Base-by-base conservation (phyloP, 768 basidiomycete species). In the Mycena polygramma region DNA sequence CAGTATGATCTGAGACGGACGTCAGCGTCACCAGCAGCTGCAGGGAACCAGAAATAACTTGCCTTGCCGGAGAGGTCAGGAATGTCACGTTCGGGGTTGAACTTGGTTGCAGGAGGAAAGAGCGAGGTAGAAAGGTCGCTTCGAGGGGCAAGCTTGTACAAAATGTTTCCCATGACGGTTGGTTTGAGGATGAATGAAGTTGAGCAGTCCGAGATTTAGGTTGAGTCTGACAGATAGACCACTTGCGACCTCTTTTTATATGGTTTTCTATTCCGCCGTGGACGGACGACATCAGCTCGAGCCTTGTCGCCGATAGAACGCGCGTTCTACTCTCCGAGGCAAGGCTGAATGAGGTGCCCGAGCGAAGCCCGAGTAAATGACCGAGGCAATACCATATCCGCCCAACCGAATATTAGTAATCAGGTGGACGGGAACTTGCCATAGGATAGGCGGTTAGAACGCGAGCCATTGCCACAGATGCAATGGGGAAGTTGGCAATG, bases 51-150 rank as follows among this genome's bases (percentile, higher is more conserved):
- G 0, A 41, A 2, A 17, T 10, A 43, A n/a, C 39, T n/a, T 43
- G 39, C 62, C 62, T 63, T 53, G 17, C 62, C 62, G 35, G 62
- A 43, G 20, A 63, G 62, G 51, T 53, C 62, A 8, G 39, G 49
- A 22, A 53, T 53, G 17, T 63, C 62, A 36, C 52, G 39, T 53
- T 24, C 49, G 19, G 62, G 51, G 24, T 53, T 41, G 41, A 53
- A 63, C 11, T 53, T 43, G 1, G 22, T 41, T 9, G 62, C 6
- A 4, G 62, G 52, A 45, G 62, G 52, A 17, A 52, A 24, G 2
- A 62, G 0, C 7, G 61, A 62, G 11, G 61, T 41, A 10, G 48
- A 52, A 24, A 62, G 49, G 35, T 62, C 10, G 37, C 61, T 52
- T 6, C 51, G 49, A 13, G 49, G 61, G 24, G 37, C 36, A 17